Evolutionary conservation across 106 monocot genomes (phyloP).

Genomic region (Vanilla planifolia): DNA sequence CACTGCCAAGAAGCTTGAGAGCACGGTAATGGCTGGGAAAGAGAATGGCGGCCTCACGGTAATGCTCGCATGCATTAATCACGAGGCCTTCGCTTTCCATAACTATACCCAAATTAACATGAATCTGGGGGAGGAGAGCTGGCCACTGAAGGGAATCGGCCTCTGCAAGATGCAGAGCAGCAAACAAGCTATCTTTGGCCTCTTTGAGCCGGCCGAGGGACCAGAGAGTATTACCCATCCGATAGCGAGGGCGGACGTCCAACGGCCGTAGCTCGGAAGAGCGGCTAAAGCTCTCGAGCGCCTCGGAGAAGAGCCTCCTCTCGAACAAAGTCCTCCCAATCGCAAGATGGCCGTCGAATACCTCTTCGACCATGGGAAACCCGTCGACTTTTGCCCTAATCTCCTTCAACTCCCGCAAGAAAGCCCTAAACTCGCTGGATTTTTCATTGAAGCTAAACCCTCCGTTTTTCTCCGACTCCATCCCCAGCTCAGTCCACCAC

Average conservation of each 20-base stretch:
- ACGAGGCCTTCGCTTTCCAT: constrained; percentile 28
- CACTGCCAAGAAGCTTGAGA: constrained; percentile 29
- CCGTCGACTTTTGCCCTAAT: constrained; percentile 15
- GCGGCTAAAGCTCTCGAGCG: constrained; percentile 19
- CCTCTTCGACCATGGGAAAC: constrained; percentile 8
- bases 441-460: not conserved
- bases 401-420: constrained; percentile 21
- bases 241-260: constrained; percentile 14
- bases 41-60: constrained; percentile 26
- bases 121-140: constrained; percentile 31
- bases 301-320: constrained; percentile 6
- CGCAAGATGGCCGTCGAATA: constrained; percentile 26
- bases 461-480: constrained; percentile 1
- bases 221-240: constrained; percentile 11
- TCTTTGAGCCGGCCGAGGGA: constrained; percentile 3
- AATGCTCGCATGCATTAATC: constrained; percentile 36
- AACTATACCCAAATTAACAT: constrained; percentile 26
- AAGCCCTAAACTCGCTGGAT: not conserved
- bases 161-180: constrained; percentile 19
- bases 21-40: constrained; percentile 31
- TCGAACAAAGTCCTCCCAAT: constrained; percentile 23
- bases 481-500: constrained; percentile 14
- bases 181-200: constrained; percentile 11
- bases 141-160: constrained; percentile 16
- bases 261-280: constrained; percentile 14